These are phyloP conservation scores for Grosmannia serpens DNA, from an alignment of 2,329 filamentous ascomycete species.

Conservation along the genomic window DNA sequence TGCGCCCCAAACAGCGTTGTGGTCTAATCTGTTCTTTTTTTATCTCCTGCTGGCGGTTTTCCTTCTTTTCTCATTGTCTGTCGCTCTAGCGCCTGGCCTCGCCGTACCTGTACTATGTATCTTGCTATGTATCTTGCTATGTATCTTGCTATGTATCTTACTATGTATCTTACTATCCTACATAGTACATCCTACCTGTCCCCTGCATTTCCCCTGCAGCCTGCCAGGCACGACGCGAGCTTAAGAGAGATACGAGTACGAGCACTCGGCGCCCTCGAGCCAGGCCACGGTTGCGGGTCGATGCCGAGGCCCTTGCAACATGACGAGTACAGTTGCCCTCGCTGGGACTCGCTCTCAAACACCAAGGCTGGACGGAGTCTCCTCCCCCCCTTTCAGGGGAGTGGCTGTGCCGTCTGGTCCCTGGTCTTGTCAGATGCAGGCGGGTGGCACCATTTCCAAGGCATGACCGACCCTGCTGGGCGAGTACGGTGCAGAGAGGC, in stretches of 20 bases:
- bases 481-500: no score
- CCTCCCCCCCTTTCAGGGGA: background rate
- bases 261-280: no score
- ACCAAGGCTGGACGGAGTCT: background rate
- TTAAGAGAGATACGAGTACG: no score
- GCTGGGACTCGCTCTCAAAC: background rate
- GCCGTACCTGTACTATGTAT: background rate
- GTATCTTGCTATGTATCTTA: no score
- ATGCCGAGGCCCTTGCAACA: background rate
- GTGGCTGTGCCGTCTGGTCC: background rate
- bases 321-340: background rate
- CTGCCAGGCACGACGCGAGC: background rate
- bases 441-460: background rate
- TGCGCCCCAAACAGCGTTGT: background rate
- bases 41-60: background rate
- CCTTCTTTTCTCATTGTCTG: constrained; percentile 10
- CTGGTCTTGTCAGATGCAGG: background rate
- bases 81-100: background rate
- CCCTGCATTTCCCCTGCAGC: background rate
- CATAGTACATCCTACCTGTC: no score
- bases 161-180: no score
- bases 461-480: no score
- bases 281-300: no score
- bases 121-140: no score
- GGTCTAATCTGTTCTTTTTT: background rate